Percentiles rank a stretch among this genome's conserved stretches.
Conservation (phyloP, 768 basidiomycete species). For the Termitomyces eurrhizus region DNA sequence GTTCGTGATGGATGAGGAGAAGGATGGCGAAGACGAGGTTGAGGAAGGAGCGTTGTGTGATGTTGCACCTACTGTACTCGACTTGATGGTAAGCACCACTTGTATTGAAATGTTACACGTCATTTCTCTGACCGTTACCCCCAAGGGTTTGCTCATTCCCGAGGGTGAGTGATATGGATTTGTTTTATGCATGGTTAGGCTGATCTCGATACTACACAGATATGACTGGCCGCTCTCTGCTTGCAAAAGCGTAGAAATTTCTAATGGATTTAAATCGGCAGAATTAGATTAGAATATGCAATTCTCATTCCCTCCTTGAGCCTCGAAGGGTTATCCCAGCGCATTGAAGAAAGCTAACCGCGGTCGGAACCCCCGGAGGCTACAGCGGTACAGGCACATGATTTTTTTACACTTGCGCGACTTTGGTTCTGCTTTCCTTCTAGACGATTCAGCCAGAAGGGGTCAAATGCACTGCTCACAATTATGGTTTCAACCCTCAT, state of each 20-base stretch:
- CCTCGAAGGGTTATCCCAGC: no score
- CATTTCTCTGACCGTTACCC: background rate
- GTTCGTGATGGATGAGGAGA: conserved; percentile 48
- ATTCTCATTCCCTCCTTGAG: no score
- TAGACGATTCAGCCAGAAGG: background rate
- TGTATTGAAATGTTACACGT: background rate
- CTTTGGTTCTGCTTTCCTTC: background rate
- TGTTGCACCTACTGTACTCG: conserved; percentile 87
- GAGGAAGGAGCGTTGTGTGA: conserved; percentile 82
- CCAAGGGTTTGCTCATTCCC: conserved; percentile 57
- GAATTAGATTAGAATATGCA: background rate
- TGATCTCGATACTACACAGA: conserved; percentile 26
- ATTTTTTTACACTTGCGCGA: no score
- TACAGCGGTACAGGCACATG: no score
- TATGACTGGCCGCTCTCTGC: conserved; percentile 59
- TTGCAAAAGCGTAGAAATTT: conserved; percentile 23
- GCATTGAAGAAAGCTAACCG: no score
- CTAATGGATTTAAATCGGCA: background rate
- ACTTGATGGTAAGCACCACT: conserved; percentile 40
- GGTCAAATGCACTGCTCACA: background rate
- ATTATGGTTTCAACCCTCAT: background rate
- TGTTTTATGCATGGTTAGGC: conserved; percentile 3
- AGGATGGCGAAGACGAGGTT: conserved; percentile 39
- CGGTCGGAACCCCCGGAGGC: background rate
- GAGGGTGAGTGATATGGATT: conserved; percentile 44